phyloP scores from a whole-genome alignment of 257 asterid species.

The Solanum appendiculatum region DNA sequence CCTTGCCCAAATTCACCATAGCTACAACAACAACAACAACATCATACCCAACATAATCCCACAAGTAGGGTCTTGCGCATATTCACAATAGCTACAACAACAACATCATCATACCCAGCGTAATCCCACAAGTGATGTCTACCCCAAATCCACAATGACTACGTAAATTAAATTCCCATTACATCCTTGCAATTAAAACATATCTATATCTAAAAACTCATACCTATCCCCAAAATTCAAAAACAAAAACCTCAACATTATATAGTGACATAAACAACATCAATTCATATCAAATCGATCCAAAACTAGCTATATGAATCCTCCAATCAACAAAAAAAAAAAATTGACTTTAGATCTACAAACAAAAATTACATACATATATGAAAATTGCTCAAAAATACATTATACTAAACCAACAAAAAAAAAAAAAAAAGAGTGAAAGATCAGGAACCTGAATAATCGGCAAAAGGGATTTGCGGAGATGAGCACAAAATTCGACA shows the following conservation, averaged over 20 bases:
- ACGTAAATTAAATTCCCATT: not conserved
- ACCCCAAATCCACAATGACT: not conserved
- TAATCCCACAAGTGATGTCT: not conserved
- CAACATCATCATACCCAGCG: too few relatives aligned
- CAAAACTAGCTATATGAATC: not conserved
- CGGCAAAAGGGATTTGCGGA: not conserved
- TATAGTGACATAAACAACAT: not conserved
- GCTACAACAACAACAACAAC: too few relatives aligned
- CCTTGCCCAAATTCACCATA: too few relatives aligned
- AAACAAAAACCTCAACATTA: not conserved
- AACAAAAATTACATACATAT: not conserved
- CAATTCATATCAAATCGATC: not conserved
- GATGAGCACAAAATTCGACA: not conserved
- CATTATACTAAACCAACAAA: not conserved
- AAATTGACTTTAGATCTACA: not conserved
- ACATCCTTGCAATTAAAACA: not conserved
- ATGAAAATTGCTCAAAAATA: not conserved
- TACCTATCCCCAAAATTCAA: not conserved
- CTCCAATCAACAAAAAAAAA: not conserved
- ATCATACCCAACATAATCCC: too few relatives aligned
- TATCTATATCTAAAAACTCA: not conserved
- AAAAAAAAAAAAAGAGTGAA: not conserved
- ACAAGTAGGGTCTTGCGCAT: too few relatives aligned
- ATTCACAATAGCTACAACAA: too few relatives aligned
- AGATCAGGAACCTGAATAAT: not conserved